Percentiles rank a stretch among this genome's conserved stretches.
Evolutionary conservation across 1,284 basidiomycete genomes (phyloP).

Genomic region (Pseudozyma tsukubaensis): DNA sequence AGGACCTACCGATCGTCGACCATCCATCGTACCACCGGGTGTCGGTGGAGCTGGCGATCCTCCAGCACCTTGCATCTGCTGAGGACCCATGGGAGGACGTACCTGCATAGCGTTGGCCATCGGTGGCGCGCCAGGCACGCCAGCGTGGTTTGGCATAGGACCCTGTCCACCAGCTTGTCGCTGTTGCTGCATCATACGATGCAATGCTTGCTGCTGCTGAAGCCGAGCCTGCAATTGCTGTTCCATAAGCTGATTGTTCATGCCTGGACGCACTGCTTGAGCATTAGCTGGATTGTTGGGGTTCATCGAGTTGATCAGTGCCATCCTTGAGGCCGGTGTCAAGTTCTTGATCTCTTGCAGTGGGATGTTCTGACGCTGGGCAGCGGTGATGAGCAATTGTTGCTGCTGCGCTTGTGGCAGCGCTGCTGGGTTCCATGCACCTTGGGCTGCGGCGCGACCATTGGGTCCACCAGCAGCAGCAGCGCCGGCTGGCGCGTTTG

Average conservation of each 20-base stretch:
- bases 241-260: conserved; percentile 46
- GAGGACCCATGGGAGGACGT: conserved; percentile 42
- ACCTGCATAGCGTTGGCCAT: conserved; percentile 42
- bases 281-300: conserved; percentile 50
- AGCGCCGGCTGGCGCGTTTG: conserved; percentile 9
- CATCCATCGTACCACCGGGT: conserved; percentile 40
- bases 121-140: conserved; percentile 26
- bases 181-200: conserved; percentile 59
- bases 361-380: conserved; percentile 59
- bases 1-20: conserved; percentile 46
- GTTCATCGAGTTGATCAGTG: conserved; percentile 58
- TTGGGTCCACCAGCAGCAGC: conserved; percentile 17
- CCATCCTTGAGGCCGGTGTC: conserved; percentile 55
- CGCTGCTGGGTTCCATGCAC: conserved; percentile 47
- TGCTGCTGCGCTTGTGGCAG: conserved; percentile 62
- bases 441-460: conserved; percentile 28
- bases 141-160: conserved; percentile 13
- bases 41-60: conserved; percentile 43
- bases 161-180: conserved; percentile 32
- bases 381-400: conserved; percentile 60
- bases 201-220: conserved; percentile 54
- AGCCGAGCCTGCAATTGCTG: conserved; percentile 59
- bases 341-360: conserved; percentile 66
- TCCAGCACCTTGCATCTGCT: conserved; percentile 34
- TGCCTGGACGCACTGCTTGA: conserved; percentile 41